phyloP scores from a whole-genome alignment of 2,329 filamentous ascomycete species.

The Aspergillus puulaauensis region DNA sequence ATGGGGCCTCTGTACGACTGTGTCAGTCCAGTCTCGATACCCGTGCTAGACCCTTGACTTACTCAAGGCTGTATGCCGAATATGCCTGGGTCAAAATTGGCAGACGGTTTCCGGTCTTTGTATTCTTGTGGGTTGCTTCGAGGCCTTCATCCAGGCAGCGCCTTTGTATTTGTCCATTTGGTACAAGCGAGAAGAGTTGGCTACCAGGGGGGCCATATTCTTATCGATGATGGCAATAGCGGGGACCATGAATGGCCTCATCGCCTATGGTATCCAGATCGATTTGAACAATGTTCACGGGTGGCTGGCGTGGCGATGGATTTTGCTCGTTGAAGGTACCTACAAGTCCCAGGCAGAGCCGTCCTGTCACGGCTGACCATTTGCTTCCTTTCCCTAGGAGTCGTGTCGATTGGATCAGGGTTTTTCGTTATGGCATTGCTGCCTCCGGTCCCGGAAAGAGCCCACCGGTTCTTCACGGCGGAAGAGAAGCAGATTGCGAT shows the following conservation, averaged over 20 bases:
- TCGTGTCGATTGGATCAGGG: too few relatives aligned
- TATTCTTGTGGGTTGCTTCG: background rate
- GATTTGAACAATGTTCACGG: background rate
- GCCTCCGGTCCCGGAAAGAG: background rate
- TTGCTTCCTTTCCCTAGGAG: too few relatives aligned
- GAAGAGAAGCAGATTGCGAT: background rate
- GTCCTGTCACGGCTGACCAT: too few relatives aligned
- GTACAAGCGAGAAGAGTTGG: background rate
- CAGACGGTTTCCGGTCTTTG: background rate
- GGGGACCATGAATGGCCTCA: background rate
- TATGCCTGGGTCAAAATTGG: too few relatives aligned
- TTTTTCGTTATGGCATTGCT: too few relatives aligned
- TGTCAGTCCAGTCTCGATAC: too few relatives aligned
- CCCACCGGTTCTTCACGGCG: background rate
- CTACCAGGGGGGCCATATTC: background rate
- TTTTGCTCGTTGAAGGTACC: background rate
- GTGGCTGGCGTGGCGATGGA: background rate
- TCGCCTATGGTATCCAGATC: background rate
- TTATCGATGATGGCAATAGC: background rate
- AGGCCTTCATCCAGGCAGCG: background rate
- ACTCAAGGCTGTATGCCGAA: too few relatives aligned
- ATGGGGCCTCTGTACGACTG: too few relatives aligned
- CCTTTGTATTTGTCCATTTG: background rate
- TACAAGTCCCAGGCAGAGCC: too few relatives aligned
- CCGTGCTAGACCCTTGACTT: too few relatives aligned